Percentiles rank a stretch among this genome's conserved stretches.
Evolutionary conservation across 345 rosid genomes (phyloP).

Genomic region (Ricinus communis): DNA sequence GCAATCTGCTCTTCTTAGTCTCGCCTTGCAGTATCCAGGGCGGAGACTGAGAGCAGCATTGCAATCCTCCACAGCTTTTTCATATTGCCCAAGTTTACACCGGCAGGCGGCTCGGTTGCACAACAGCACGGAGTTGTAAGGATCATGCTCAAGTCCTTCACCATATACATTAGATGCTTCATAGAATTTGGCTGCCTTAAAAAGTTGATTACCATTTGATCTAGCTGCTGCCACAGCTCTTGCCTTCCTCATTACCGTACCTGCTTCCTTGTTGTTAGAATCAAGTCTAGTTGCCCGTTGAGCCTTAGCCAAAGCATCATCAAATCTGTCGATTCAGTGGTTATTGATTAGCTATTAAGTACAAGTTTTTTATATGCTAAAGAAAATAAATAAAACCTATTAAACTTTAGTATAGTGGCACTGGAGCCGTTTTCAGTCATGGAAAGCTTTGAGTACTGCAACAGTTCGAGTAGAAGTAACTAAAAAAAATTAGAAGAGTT

Average conservation of each 20-base stretch:
- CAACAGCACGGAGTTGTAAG: conserved; percentile 66
- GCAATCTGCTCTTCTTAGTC: conserved; percentile 86
- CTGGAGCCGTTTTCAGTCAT: too few relatives aligned
- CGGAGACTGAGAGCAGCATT: conserved; percentile 60
- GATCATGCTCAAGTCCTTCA: conserved; percentile 75
- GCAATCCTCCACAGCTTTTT: conserved; percentile 74
- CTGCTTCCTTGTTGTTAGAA: conserved; percentile 64
- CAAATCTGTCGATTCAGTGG: conserved; percentile 36
- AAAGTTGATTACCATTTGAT: conserved; percentile 68
- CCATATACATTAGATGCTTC: conserved; percentile 66
- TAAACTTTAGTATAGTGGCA: too few relatives aligned
- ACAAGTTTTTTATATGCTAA: too few relatives aligned
- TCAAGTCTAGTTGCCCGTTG: conserved; percentile 73
- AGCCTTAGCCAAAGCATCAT: conserved; percentile 61
- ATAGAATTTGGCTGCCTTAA: conserved; percentile 46
- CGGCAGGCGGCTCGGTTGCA: conserved; percentile 87
- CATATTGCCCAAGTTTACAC: conserved; percentile 61
- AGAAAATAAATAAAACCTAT: too few relatives aligned
- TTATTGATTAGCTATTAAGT: neutral
- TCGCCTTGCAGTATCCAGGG: conserved; percentile 71
- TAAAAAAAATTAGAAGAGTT: too few relatives aligned
- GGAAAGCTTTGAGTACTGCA: too few relatives aligned
- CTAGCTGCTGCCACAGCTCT: conserved; percentile 62
- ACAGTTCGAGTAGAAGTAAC: too few relatives aligned
- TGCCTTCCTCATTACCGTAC: conserved; percentile 41